Evolutionary conservation across 768 basidiomycete genomes (phyloP).

Genomic region (Suillus cothurnatus): DNA sequence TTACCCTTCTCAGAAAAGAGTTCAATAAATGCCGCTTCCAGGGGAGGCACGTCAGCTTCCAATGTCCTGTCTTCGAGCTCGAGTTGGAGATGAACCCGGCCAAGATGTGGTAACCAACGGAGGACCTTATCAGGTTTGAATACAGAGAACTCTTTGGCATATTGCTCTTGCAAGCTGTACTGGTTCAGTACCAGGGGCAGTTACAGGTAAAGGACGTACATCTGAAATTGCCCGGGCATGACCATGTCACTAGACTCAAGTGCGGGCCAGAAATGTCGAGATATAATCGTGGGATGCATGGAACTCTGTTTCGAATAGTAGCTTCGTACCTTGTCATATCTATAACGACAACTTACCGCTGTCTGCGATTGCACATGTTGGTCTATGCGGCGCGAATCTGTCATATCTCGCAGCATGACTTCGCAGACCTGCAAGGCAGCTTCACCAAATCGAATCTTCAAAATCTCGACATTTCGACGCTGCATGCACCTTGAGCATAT

Average conservation of each 20-base stretch:
- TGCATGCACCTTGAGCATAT: slow-evolving; percentile 34
- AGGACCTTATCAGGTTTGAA: slow-evolving; percentile 94
- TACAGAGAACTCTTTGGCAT: slow-evolving; percentile 72
- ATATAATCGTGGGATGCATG: slow-evolving; percentile 89
- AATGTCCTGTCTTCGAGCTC: slow-evolving; percentile 81
- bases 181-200: slow-evolving; percentile 10
- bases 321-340: background rate
- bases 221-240: slow-evolving; percentile 85
- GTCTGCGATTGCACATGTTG: slow-evolving; percentile 81
- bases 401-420: slow-evolving; percentile 97
- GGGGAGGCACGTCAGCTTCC: slow-evolving; percentile 74
- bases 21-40: slow-evolving; percentile 92
- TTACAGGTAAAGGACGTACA: slow-evolving; percentile 46
- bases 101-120: slow-evolving; percentile 87
- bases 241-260: slow-evolving; percentile 70
- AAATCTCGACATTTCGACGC: slow-evolving; percentile 90
- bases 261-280: slow-evolving; percentile 93
- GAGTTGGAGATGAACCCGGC: slow-evolving; percentile 78
- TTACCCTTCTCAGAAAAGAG: slow-evolving; percentile 74
- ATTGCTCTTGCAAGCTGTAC: slow-evolving; percentile 69
- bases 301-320: slow-evolving; percentile 48
- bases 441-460: slow-evolving; percentile 97
- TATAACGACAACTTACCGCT: slow-evolving; percentile 44
- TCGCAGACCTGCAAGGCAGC: slow-evolving; percentile 92
- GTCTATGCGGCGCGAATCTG: slow-evolving; percentile 89